A percentile compares a stretch with the other conserved stretches of the same genome.
These are phyloP conservation scores for Mucor piriformis DNA, from an alignment of 371 early-diverging fungal species.

Conservation along the genomic window DNA sequence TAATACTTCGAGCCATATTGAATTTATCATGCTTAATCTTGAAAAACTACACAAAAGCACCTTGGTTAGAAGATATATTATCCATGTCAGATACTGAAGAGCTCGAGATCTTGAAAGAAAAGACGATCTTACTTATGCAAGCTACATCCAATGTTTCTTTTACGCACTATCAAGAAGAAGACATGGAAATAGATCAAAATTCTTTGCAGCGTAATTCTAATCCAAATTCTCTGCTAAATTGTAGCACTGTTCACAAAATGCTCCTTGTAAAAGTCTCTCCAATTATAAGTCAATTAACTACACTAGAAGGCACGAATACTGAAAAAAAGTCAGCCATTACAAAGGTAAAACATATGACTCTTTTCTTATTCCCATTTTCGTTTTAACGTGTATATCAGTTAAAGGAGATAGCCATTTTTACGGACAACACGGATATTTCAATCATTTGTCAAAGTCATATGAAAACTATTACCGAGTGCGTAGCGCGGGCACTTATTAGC, in stretches of 20 bases:
- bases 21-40: conserved; percentile 1
- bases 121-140: neutral
- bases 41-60: neutral
- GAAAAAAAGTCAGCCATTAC: neutral
- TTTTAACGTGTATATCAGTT: neutral
- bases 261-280: neutral
- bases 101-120: conserved; percentile 1
- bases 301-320: neutral
- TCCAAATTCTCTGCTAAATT: neutral
- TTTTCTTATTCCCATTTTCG: neutral
- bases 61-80: neutral
- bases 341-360: neutral
- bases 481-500: neutral
- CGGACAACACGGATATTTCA: neutral
- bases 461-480: neutral
- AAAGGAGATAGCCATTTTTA: neutral
- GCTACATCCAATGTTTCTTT: neutral
- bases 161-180: neutral
- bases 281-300: neutral
- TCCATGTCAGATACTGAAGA: neutral
- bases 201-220: neutral
- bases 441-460: neutral
- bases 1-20: neutral
- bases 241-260: neutral
- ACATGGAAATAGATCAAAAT: neutral